Evolutionary conservation across 1,139 yeast species (phyloP), one percentile per base, ranked within the genome.

Genomic region (Lodderomyces parapsilosis): DNA sequence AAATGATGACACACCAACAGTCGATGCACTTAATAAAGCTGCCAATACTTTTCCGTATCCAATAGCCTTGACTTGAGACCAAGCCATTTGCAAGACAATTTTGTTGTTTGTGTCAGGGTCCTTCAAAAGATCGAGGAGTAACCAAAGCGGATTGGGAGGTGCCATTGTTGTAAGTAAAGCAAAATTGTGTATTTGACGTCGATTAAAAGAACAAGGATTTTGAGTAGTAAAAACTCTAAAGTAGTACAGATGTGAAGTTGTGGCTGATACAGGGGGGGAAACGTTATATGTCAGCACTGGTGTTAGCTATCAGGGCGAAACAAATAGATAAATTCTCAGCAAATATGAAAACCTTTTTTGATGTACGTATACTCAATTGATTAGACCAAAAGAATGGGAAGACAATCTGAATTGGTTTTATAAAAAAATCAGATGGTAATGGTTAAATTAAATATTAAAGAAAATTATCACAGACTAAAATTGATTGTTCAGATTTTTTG

Each of bases 91-190:
- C 44, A 72, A 59, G 19, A 72, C 62, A 49, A 71, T 53, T 47
- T 62, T 66, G 47, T 72, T 72, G 37, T 71, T 65, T 14, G 71
- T 66, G 40, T 66, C 67, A 9, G 76, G 75, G 55, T 71, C 65
- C 38, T 67, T 56, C 43, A 73, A 59, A 38, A 71, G 55, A 46
- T 62, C 65, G 43, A 71, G 48, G 38, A 71, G 41, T 35, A 51
- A 54, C 34, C 58, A 45, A 24, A 62, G 49, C 42, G 65, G 63
- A 30, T 19, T 30, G 4, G 17, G n/a, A n/a, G n/a, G 11, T 24
- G 27, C 33, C 33, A 30, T 30, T 4, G 15, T 30, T 27, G 31
- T n/a, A 10, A 24, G 13, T 24, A 20, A 20, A 20, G 23, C n/a
- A n/a, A n/a, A n/a, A n/a, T n/a, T n/a, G n/a, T n/a, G 24, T 22